A percentile compares a stretch with the other conserved stretches of the same genome.
Conservation (phyloP, 1,284 basidiomycete genomes). For the Trichosporon ovoides region DNA sequence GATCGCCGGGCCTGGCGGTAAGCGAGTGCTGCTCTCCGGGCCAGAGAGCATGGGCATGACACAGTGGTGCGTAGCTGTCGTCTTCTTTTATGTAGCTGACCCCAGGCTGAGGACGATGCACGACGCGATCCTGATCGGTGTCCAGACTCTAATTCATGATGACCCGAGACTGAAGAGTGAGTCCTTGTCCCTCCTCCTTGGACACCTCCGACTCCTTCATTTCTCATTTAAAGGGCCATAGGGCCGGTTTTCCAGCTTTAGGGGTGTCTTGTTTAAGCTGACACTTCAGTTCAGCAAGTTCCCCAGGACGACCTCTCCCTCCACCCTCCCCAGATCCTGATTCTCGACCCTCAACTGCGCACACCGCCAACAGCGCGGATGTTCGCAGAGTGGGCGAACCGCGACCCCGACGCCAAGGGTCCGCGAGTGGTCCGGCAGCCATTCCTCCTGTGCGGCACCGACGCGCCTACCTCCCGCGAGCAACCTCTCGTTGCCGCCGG, state of each 20-base stretch:
- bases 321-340: slow-evolving; percentile 65
- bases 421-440: slow-evolving; percentile 63
- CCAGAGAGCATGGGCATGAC: slow-evolving; percentile 89
- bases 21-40: slow-evolving; percentile 76
- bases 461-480: slow-evolving; percentile 28
- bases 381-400: slow-evolving; percentile 47
- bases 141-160: slow-evolving; percentile 85
- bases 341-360: slow-evolving; percentile 72
- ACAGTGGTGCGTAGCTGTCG: slow-evolving; percentile 70
- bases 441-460: slow-evolving; percentile 60
- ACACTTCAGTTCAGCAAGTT: slow-evolving; percentile 33
- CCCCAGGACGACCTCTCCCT: slow-evolving; percentile 21
- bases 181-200: no score
- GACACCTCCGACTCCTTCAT: no score
- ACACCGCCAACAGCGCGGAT: slow-evolving; percentile 67
- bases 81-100: neutral
- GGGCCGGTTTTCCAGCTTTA: no score
- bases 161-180: slow-evolving; percentile 87
- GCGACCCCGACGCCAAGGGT: slow-evolving; percentile 18
- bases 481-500: slow-evolving; percentile 43
- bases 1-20: slow-evolving; percentile 70
- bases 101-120: slow-evolving; percentile 78
- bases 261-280: no score
- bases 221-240: no score
- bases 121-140: slow-evolving; percentile 85